Base-by-base conservation (phyloP, 2,329 filamentous ascomycete genomes). In the Fusarium xyrophilum region DNA sequence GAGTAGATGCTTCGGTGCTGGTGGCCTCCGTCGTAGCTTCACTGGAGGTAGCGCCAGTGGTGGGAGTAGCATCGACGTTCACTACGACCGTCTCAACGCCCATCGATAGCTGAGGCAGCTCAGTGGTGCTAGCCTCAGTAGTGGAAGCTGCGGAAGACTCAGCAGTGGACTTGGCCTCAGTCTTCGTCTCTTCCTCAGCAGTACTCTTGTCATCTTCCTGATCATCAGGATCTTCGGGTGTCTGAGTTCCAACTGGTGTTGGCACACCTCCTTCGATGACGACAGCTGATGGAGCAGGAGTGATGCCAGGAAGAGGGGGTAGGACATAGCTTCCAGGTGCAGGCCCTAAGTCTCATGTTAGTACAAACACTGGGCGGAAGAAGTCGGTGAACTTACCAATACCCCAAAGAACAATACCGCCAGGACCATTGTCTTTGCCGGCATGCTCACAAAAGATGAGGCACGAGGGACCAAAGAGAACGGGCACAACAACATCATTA, bases 381-480 rank as follows among this genome's bases (percentile, higher is more conserved):
- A 17, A 3, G 5, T 21, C 8, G 6, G 6, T 4, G 5, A 14
- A 35, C 55, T 40, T 21, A 54, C 55, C 50, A 25, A 59, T 56
- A 2, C 56, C 56, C 56, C 50, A 59, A 17, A 59, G 56, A 5
- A 59, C 52, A 15, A 56, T 56, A 9, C 52, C 43, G 2, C 55
- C 55, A 19, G 48, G 55, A 3, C 55, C 55, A 19, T 55, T 58
- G 25, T 58, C 32, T 11, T 50, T 58, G 3, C 36, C 36, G 30
- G 48, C 48, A 17, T 58, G 55, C 23, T 58, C 55, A 36, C 55
- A 58, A 32, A 58, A 58, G 15, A 58, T 55, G 25, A 58, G 13
- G 4, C 55, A 58, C 1, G 55, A 54, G 3, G 55, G 48, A 0
- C 55, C 55, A n/a, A 58, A 58, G 1, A 58, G 48, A 4, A 58